phyloP scores from a whole-genome alignment of 2,329 filamentous ascomycete species.

The Didymella lethalis region DNA sequence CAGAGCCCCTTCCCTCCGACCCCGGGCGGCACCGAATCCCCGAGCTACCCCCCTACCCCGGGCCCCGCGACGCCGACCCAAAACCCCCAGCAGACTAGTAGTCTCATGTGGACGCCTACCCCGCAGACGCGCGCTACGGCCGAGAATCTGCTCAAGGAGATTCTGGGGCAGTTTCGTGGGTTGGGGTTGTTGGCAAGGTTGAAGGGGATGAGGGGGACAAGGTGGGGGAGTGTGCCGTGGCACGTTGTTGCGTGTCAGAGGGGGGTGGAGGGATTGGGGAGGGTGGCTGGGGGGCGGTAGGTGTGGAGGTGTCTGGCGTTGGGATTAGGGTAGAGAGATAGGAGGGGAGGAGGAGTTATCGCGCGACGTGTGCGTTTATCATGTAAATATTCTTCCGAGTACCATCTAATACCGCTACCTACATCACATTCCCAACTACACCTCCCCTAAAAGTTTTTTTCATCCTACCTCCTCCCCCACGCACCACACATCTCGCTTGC shows the following conservation, averaged over 20 bases:
- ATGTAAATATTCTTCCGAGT: too few relatives aligned
- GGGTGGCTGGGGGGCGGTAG: constrained; percentile 16
- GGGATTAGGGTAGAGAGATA: too few relatives aligned
- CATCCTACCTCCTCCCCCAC: too few relatives aligned
- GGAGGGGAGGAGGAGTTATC: too few relatives aligned
- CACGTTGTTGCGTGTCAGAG: constrained; percentile 74
- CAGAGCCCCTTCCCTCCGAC: constrained; percentile 42
- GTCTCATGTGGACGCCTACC: constrained; percentile 47
- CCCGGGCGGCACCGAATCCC: constrained; percentile 35
- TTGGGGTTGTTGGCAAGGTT: constrained; percentile 73
- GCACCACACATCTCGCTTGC: too few relatives aligned
- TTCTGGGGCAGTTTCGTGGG: constrained; percentile 72
- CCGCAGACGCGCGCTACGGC: constrained; percentile 46
- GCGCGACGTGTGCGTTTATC: too few relatives aligned
- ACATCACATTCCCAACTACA: too few relatives aligned
- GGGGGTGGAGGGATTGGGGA: constrained; percentile 67
- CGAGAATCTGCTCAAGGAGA: constrained; percentile 73
- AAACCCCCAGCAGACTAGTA: constrained; percentile 34
- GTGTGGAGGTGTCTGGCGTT: too few relatives aligned
- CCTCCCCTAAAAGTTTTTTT: too few relatives aligned
- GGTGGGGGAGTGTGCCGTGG: constrained; percentile 73
- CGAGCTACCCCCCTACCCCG: neutral
- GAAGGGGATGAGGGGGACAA: constrained; percentile 65
- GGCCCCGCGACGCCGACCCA: constrained; percentile 3
- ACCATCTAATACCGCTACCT: too few relatives aligned